Evolutionary conservation across 352 stramenopile species (phyloP).

Genomic region (Globisporangium emineosum): DNA sequence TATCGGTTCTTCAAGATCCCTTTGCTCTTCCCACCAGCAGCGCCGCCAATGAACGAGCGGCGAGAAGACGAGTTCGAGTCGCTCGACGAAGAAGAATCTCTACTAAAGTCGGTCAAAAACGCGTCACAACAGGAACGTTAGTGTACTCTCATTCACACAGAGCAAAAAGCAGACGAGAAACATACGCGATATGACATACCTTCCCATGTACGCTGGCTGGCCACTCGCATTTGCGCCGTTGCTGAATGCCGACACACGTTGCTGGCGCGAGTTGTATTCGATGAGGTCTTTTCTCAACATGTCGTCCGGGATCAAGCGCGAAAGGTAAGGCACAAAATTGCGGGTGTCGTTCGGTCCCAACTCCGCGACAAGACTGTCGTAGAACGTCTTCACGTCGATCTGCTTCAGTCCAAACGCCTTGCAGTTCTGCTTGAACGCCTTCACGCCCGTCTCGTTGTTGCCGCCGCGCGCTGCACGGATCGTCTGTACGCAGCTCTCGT

Average conservation of each 20-base stretch:
- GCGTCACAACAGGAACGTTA: neutral
- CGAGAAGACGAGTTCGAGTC: conserved; percentile 25
- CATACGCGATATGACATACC: neutral
- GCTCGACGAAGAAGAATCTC: conserved; percentile 37
- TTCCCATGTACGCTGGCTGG: conserved; percentile 17
- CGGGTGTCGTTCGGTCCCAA: conserved; percentile 39
- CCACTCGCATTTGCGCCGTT: neutral
- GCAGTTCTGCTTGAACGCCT: conserved; percentile 69
- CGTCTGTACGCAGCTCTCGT: conserved; percentile 54
- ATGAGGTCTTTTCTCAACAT: conserved; percentile 44
- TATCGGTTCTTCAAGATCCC: conserved; percentile 69
- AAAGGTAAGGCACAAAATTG: conserved; percentile 44
- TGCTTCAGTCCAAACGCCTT: conserved; percentile 45
- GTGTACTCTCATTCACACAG: neutral
- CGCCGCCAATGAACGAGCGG: conserved; percentile 13
- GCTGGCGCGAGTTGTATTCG: conserved; percentile 44
- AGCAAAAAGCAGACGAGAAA: neutral
- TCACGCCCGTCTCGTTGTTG: conserved; percentile 53
- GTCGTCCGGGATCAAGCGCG: conserved; percentile 54
- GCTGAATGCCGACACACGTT: conserved; percentile 18
- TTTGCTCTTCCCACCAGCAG: conserved; percentile 22
- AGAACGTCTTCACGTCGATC: conserved; percentile 53
- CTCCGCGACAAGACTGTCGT: conserved; percentile 46
- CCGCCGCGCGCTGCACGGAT: conserved; percentile 47
- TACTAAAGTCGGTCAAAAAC: neutral